Percentiles rank a stretch among this genome's conserved stretches.
Evolutionary conservation across 1,284 basidiomycete species (phyloP).

Genomic region (Trichosporon ovoides): DNA sequence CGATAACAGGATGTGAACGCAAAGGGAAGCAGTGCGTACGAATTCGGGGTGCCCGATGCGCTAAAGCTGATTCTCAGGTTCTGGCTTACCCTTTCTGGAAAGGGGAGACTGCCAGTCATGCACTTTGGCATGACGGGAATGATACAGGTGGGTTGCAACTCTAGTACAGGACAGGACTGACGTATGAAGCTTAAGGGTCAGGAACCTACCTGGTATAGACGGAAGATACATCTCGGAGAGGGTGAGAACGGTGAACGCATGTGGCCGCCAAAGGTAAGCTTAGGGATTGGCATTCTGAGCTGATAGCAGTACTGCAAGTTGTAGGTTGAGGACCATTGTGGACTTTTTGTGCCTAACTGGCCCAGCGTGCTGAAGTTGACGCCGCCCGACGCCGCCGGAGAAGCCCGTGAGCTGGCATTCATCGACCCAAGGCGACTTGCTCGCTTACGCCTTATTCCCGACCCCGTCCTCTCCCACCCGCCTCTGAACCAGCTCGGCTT

Average conservation of each 20-base stretch:
- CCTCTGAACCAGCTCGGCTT: constrained; percentile 69
- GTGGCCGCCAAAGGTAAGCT: constrained; percentile 73
- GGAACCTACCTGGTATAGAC: constrained; percentile 61
- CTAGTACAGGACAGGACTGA: background rate
- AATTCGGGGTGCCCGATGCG: background rate
- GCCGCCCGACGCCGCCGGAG: constrained; percentile 27
- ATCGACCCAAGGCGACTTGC: constrained; percentile 61
- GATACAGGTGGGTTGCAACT: constrained; percentile 56
- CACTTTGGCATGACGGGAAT: constrained; percentile 80
- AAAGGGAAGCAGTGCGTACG: constrained; percentile 63
- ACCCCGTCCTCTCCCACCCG: constrained; percentile 58
- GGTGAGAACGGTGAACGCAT: constrained; percentile 41
- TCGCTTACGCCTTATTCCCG: constrained; percentile 60
- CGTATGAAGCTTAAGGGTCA: constrained; percentile 60
- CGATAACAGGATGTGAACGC: constrained; percentile 58
- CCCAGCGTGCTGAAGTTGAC: constrained; percentile 50
- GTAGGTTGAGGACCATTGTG: constrained; percentile 17
- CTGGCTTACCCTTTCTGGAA: constrained; percentile 63
- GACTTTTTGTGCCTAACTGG: background rate
- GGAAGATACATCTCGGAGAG: constrained; percentile 51
- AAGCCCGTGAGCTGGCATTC: constrained; percentile 42
- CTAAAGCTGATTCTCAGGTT: constrained; percentile 49
- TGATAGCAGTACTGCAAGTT: constrained; percentile 36
- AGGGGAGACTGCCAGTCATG: constrained; percentile 62
- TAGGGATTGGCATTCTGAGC: background rate